Evolutionary conservation across 345 rosid species (phyloP).

Genomic region (Ceriops tagal): DNA sequence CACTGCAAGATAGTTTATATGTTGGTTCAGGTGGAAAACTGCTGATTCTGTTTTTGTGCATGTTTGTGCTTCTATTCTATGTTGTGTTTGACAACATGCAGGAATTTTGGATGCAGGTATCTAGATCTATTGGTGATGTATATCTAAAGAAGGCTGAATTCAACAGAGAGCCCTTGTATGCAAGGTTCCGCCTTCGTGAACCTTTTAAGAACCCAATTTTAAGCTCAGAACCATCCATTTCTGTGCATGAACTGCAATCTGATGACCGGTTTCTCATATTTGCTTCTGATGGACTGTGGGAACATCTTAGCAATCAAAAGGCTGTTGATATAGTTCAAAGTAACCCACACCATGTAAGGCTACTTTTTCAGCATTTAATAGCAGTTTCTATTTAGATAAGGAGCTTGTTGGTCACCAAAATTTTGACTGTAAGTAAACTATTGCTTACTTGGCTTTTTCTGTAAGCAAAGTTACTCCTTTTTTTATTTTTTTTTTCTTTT

Average conservation of each 20-base stretch:
- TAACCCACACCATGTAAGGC: constrained; percentile 27
- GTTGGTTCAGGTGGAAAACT: no score
- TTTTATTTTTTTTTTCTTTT: not conserved
- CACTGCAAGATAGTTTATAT: no score
- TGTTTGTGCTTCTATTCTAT: not conserved
- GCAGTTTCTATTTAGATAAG: not conserved
- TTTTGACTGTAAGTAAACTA: no score
- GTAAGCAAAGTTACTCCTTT: not conserved
- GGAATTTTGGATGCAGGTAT: constrained; percentile 16
- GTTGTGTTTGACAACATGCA: not conserved
- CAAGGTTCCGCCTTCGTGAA: constrained; percentile 32
- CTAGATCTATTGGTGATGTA: constrained; percentile 37
- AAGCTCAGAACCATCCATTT: constrained; percentile 30
- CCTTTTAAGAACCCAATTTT: constrained; percentile 33
- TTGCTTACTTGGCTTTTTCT: no score
- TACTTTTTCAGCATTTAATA: not conserved
- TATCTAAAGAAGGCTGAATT: constrained; percentile 34
- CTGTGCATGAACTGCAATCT: constrained; percentile 25
- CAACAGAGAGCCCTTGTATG: constrained; percentile 28
- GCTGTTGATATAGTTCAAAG: constrained; percentile 34
- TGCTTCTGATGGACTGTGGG: constrained; percentile 38
- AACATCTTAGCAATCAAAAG: constrained; percentile 33
- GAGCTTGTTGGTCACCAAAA: not conserved
- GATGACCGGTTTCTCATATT: constrained; percentile 30
- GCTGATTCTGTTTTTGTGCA: no score